Percentiles rank a stretch among this genome's conserved stretches.
Conservation (phyloP, 1,284 basidiomycete genomes). For the Mycena citricolor region DNA sequence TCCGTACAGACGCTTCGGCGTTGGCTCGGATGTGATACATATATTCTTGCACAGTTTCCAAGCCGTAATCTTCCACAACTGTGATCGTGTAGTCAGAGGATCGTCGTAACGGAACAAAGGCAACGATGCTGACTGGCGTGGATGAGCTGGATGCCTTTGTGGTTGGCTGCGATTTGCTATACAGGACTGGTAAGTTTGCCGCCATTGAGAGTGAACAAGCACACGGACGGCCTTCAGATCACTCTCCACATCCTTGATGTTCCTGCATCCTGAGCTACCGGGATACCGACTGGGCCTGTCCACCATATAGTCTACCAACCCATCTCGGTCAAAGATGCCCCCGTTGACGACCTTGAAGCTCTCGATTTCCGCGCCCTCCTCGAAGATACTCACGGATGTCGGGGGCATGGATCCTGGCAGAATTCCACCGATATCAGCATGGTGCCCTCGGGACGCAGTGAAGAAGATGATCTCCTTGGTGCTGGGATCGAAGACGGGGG, state of each 20-base stretch:
- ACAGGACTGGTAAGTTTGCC: constrained; percentile 3
- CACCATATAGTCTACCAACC: constrained; percentile 77
- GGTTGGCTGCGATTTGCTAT: constrained; percentile 94
- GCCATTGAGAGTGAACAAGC: constrained; percentile 5
- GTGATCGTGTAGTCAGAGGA: constrained; percentile 15
- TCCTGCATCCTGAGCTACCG: constrained; percentile 80
- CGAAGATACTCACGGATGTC: constrained; percentile 84
- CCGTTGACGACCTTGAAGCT: constrained; percentile 91
- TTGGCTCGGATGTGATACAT: constrained; percentile 91
- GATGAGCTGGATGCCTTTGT: constrained; percentile 87
- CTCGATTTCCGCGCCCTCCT: constrained; percentile 92
- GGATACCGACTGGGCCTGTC: constrained; percentile 86
- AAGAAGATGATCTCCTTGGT: constrained; percentile 85
- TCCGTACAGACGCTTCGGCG: constrained; percentile 87
- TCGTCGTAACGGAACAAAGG: constrained; percentile 26
- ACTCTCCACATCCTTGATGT: constrained; percentile 86
- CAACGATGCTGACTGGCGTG: constrained; percentile 58
- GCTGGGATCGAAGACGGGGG: constrained; percentile 75
- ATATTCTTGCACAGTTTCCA: constrained; percentile 88
- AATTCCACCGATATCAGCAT: constrained; percentile 71
- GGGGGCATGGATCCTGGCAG: constrained; percentile 94
- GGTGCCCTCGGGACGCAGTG: constrained; percentile 86
- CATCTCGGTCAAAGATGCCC: constrained; percentile 79
- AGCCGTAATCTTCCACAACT: constrained; percentile 87
- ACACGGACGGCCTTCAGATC: constrained; percentile 82